phyloP scores from a whole-genome alignment of 2,329 filamentous ascomycete genomes.

The Aspergillus fructus region DNA sequence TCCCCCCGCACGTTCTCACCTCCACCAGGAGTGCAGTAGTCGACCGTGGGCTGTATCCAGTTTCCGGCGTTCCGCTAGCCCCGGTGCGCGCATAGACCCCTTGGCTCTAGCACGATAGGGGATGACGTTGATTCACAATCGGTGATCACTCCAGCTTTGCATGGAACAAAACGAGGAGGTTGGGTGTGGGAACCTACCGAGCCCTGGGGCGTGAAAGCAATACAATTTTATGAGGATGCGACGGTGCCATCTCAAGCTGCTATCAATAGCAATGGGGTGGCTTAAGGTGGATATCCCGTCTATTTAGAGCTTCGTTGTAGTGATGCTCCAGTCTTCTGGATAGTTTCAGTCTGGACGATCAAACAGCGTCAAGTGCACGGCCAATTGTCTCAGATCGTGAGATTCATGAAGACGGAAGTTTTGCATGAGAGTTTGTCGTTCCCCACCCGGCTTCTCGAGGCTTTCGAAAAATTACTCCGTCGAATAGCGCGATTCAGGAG shows the following conservation, averaged over 20 bases:
- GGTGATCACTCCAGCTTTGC: neutral
- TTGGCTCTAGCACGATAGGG: neutral
- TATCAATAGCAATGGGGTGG: neutral
- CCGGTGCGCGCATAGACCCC: neutral
- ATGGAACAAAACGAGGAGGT: neutral
- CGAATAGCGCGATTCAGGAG: no score
- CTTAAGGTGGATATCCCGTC: neutral
- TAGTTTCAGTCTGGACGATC: slow-evolving; percentile 35
- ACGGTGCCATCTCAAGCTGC: neutral
- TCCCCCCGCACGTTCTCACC: slow-evolving; percentile 14
- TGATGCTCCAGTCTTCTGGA: slow-evolving; percentile 34
- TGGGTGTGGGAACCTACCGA: neutral
- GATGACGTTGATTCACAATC: neutral
- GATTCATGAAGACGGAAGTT: neutral
- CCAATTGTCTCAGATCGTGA: neutral
- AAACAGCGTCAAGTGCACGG: slow-evolving; percentile 23
- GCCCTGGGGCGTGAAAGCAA: neutral
- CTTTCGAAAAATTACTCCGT: neutral
- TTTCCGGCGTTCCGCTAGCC: neutral
- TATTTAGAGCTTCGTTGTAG: slow-evolving; percentile 1
- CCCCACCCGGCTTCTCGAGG: neutral
- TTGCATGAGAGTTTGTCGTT: neutral
- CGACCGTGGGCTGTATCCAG: neutral
- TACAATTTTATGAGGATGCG: neutral
- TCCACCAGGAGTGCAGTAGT: slow-evolving; percentile 3